phyloP scores from a whole-genome alignment of 345 rosid genomes.

The Eucalyptus viminalis region DNA sequence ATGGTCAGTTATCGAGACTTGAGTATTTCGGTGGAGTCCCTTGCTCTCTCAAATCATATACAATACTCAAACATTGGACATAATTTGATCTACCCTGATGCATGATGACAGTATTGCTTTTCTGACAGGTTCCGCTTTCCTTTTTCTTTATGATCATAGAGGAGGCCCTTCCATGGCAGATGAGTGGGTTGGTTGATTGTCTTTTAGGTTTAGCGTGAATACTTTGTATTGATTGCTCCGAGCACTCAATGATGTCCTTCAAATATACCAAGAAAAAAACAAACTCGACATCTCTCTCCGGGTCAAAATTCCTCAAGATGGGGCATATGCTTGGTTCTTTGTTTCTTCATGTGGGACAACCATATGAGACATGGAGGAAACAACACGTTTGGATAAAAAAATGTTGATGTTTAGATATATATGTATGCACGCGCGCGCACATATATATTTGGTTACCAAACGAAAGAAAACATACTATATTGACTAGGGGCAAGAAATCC shows the following conservation, averaged over 20 bases:
- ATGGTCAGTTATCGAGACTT: slow-evolving; percentile 1
- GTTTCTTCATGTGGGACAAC: neutral
- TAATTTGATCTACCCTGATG: neutral
- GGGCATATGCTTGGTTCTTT: neutral
- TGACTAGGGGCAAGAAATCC: neutral
- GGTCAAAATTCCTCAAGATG: neutral
- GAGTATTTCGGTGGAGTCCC: neutral
- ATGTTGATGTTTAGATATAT: neutral
- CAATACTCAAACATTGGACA: neutral
- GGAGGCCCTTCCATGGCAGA: neutral
- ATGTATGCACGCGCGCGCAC: accelerated
- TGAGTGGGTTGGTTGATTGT: neutral
- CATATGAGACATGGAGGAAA: neutral
- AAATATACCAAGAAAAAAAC: neutral
- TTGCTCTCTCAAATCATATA: neutral
- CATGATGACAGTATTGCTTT: neutral
- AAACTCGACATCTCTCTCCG: neutral
- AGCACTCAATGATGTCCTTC: neutral
- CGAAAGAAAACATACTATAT: neutral
- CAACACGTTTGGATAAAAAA: neutral
- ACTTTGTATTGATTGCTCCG: neutral
- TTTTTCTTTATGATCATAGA: neutral
- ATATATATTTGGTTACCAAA: neutral
- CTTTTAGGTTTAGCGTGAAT: neutral
- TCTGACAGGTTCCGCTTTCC: neutral